These are phyloP conservation scores for Chytriomyces sp. DNA, from an alignment of 192 early-diverging fungal species.

Conservation along the genomic window DNA sequence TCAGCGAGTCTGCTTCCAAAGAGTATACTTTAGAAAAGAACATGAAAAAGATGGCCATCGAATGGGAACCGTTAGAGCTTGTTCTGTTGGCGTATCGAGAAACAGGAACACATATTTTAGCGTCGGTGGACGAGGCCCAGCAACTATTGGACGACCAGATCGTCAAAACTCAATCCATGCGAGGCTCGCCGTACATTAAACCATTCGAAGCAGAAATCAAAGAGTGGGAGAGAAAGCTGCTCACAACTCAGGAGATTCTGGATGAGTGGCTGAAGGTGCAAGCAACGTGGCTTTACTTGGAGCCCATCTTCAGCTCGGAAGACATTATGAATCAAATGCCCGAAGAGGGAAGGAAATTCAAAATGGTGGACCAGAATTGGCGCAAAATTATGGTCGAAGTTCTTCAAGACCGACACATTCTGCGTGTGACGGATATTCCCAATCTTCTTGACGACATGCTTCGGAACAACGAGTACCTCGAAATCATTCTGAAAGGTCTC, in stretches of 20 bases:
- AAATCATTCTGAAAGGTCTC: constrained; percentile 67
- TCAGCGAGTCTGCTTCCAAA: constrained; percentile 66
- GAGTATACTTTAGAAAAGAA: constrained; percentile 72
- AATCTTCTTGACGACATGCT: constrained; percentile 64
- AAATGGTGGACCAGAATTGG: constrained; percentile 64
- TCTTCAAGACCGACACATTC: constrained; percentile 59
- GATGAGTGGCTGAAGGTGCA: constrained; percentile 74
- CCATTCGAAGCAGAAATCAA: constrained; percentile 67
- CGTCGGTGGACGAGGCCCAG: constrained; percentile 65
- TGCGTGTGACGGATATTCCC: constrained; percentile 64
- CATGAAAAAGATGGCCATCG: constrained; percentile 64
- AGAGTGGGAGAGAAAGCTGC: constrained; percentile 65
- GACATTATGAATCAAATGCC: constrained; percentile 77
- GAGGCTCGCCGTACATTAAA: constrained; percentile 70
- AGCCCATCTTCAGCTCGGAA: constrained; percentile 68
- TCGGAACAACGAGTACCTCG: constrained; percentile 58
- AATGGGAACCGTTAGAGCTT: constrained; percentile 66
- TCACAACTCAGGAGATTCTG: constrained; percentile 64
- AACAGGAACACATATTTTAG: constrained; percentile 63
- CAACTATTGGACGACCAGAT: constrained; percentile 71
- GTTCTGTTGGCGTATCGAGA: constrained; percentile 63
- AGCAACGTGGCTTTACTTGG: constrained; percentile 70
- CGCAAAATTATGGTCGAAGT: constrained; percentile 64
- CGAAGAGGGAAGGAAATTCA: constrained; percentile 67
- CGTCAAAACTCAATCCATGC: constrained; percentile 73